These are phyloP conservation scores for Mycena alexandri DNA, from an alignment of 768 basidiomycete genomes.

Conservation along the genomic window DNA sequence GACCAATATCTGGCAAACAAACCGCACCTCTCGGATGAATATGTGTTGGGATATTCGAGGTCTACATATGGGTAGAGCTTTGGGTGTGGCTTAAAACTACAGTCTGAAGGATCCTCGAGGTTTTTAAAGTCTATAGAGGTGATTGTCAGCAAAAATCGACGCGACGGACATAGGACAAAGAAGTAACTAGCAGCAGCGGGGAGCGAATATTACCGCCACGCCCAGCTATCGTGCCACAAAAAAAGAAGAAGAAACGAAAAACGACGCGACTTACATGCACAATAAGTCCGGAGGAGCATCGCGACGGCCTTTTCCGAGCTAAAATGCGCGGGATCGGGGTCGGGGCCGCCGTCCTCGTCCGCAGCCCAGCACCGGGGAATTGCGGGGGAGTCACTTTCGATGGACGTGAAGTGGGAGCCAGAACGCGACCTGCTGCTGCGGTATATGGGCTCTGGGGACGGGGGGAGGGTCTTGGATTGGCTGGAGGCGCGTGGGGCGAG, in stretches of 20 bases:
- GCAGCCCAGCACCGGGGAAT: constrained; percentile 63
- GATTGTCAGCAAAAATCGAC: constrained; percentile 28
- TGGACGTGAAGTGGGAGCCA: constrained; percentile 62
- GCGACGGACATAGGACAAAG: constrained; percentile 58
- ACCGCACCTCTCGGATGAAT: constrained; percentile 74
- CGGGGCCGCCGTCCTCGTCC: constrained; percentile 60
- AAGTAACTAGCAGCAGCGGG: too few relatives aligned
- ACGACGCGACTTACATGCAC: constrained; percentile 65
- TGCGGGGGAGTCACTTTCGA: constrained; percentile 51
- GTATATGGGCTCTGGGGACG: constrained; percentile 70
- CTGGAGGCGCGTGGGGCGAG: constrained; percentile 59
- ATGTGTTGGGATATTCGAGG: constrained; percentile 83
- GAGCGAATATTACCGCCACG: too few relatives aligned
- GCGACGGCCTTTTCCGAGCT: constrained; percentile 77
- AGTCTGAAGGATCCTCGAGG: constrained; percentile 71
- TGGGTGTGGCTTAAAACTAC: constrained; percentile 71
- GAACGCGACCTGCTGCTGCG: constrained; percentile 75
- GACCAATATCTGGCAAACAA: constrained; percentile 32
- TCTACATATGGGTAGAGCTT: constrained; percentile 74
- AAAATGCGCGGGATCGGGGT: constrained; percentile 60
- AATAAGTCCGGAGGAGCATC: constrained; percentile 74
- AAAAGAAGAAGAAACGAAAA: not conserved
- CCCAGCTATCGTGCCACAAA: too few relatives aligned
- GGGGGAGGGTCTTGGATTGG: constrained; percentile 52
- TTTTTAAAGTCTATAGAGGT: constrained; percentile 74